Percentiles rank a stretch among this genome's conserved stretches.
These are phyloP conservation scores for Suaeda aralocaspica DNA, from an alignment of 148 eudicot species.

Conservation along the genomic window DNA sequence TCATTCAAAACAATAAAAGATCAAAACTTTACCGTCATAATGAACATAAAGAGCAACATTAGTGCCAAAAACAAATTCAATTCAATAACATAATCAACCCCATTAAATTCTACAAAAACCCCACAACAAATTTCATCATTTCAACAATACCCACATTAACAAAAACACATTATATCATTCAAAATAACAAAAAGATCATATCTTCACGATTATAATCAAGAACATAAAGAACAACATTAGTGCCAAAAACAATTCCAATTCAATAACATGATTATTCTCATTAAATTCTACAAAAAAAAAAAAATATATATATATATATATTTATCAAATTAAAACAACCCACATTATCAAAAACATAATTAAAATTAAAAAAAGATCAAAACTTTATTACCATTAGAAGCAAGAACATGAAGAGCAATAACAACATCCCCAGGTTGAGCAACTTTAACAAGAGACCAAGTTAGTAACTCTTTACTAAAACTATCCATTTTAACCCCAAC, in stretches of 20 bases:
- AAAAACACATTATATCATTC: background rate
- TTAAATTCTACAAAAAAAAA: background rate
- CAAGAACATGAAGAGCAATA: constrained; percentile 72
- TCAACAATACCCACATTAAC: background rate
- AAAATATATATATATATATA: too few relatives aligned
- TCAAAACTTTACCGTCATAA: background rate
- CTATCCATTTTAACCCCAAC: constrained; percentile 84
- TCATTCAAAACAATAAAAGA: background rate
- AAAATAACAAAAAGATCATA: background rate
- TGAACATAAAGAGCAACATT: too few relatives aligned
- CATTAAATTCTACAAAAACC: background rate
- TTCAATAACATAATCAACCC: background rate
- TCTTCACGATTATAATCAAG: constrained; percentile 12
- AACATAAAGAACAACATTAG: too few relatives aligned
- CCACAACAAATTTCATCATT: background rate
- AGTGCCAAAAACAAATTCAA: background rate
- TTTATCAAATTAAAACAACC: background rate
- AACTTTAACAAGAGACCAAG: constrained; percentile 84
- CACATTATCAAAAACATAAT: constrained; percentile 2
- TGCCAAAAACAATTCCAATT: background rate
- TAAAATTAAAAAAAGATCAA: background rate
- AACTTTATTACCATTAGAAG: constrained; percentile 41
- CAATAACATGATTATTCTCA: background rate
- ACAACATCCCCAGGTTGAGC: constrained; percentile 80
- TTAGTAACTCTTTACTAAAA: constrained; percentile 69